Evolutionary conservation across 2,329 filamentous ascomycete species (phyloP).

Genomic region (Claviceps sp.): DNA sequence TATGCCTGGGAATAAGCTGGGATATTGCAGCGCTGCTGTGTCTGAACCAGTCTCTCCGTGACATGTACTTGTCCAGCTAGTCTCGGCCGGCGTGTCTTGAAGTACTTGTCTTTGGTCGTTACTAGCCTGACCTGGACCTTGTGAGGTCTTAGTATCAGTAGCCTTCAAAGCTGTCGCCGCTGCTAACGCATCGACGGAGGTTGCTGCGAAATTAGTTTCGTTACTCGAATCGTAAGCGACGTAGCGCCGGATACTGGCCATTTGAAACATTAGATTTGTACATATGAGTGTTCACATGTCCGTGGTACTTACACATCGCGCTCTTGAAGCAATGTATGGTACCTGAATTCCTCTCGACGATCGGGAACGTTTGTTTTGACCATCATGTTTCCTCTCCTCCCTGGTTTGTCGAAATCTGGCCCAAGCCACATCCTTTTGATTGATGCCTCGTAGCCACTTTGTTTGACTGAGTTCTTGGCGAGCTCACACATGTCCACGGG

Average conservation of each 20-base stretch:
- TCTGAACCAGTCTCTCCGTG: slow-evolving; percentile 15
- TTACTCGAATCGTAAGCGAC: slow-evolving; percentile 20
- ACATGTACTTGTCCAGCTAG: background rate
- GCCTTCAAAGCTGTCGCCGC: background rate
- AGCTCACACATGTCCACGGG: slow-evolving; percentile 98
- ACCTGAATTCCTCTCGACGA: slow-evolving; percentile 76
- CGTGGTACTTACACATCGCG: slow-evolving; percentile 56
- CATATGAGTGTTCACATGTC: slow-evolving; percentile 2
- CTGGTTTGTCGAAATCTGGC: slow-evolving; percentile 59
- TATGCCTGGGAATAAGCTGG: slow-evolving; percentile 59
- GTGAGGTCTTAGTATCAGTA: background rate
- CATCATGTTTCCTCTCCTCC: slow-evolving; percentile 78
- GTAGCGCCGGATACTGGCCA: slow-evolving; percentile 28
- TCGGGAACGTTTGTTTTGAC: slow-evolving; percentile 94
- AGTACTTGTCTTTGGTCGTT: background rate
- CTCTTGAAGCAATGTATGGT: slow-evolving; percentile 77
- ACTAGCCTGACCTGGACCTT: background rate
- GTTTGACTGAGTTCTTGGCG: slow-evolving; percentile 87
- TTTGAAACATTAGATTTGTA: background rate
- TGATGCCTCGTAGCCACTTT: slow-evolving; percentile 82
- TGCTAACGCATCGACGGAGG: background rate
- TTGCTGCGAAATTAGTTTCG: slow-evolving; percentile 8
- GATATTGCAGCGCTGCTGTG: slow-evolving; percentile 28
- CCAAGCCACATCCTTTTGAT: slow-evolving; percentile 92
- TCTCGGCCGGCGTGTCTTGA: background rate